Evolutionary conservation across 192 early-diverging fungal genomes (phyloP).

Genomic region (Spinellus fusiger): DNA sequence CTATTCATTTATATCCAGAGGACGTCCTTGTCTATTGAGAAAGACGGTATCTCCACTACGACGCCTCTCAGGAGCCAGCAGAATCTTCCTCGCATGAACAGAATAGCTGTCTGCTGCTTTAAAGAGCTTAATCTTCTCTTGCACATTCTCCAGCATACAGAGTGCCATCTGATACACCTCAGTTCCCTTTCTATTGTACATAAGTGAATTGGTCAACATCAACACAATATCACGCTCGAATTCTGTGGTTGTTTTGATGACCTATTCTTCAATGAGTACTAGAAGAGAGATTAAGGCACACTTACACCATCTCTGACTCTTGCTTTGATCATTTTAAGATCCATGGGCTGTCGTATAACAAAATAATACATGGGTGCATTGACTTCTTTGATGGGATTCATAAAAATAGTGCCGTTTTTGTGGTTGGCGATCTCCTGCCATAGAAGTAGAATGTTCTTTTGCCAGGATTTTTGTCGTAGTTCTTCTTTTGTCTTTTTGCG

Average conservation of each 20-base stretch:
- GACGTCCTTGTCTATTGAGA: too few species aligned
- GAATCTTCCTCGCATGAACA: not conserved
- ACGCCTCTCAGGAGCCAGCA: not conserved
- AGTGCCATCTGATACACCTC: slow-evolving; percentile 82
- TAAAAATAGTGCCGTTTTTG: slow-evolving; percentile 78
- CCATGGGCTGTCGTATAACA: slow-evolving; percentile 81
- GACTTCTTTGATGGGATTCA: slow-evolving; percentile 69
- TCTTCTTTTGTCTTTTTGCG: slow-evolving; percentile 36
- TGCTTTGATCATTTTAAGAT: slow-evolving; percentile 79
- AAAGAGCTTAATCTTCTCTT: slow-evolving; percentile 60
- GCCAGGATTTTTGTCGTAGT: slow-evolving; percentile 65
- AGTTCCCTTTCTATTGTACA: slow-evolving; percentile 83
- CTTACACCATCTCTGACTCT: slow-evolving; percentile 78
- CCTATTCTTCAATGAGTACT: slow-evolving; percentile 29
- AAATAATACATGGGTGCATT: slow-evolving; percentile 75
- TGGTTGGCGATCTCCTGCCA: slow-evolving; percentile 85
- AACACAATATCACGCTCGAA: slow-evolving; percentile 89
- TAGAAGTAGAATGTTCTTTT: slow-evolving; percentile 70
- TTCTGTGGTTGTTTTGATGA: slow-evolving; percentile 74
- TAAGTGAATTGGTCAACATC: slow-evolving; percentile 84
- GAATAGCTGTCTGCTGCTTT: slow-evolving; percentile 35
- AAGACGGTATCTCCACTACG: not conserved
- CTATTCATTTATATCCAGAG: too few species aligned
- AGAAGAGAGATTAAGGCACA: not conserved
- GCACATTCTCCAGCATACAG: slow-evolving; percentile 73